Evolutionary conservation across 805 yeast genomes (phyloP).

Genomic region (Candida orba): DNA sequence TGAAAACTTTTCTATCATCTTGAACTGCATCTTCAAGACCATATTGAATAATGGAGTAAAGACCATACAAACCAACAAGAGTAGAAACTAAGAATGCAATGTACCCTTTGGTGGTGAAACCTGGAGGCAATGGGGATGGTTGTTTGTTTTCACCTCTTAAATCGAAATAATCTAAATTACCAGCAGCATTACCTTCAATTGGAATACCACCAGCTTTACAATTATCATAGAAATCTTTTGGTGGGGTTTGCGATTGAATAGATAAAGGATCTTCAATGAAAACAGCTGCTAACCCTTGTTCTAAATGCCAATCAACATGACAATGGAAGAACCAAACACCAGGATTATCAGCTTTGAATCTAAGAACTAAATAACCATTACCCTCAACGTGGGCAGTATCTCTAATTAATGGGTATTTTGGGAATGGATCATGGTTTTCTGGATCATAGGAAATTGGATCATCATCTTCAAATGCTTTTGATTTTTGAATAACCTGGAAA

Average conservation of each 20-base stretch:
- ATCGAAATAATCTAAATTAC: slow-evolving; percentile 47
- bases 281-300: slow-evolving; percentile 70
- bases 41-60: slow-evolving; percentile 50
- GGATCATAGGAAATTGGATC: slow-evolving; percentile 50
- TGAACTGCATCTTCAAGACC: slow-evolving; percentile 57
- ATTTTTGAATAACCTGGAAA: slow-evolving; percentile 53
- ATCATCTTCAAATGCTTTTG: slow-evolving; percentile 43
- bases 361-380: slow-evolving; percentile 57
- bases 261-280: slow-evolving; percentile 64
- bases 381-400: slow-evolving; percentile 67
- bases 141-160: slow-evolving; percentile 56
- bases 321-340: slow-evolving; percentile 96
- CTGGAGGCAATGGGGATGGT: slow-evolving; percentile 54
- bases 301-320: slow-evolving; percentile 81
- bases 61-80: slow-evolving; percentile 50
- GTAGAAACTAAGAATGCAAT: slow-evolving; percentile 51
- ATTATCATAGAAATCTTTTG: slow-evolving; percentile 40
- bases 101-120: slow-evolving; percentile 68
- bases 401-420: slow-evolving; percentile 55
- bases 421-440: slow-evolving; percentile 35
- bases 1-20: slow-evolving; percentile 36
- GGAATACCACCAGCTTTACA: slow-evolving; percentile 44
- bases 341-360: slow-evolving; percentile 81
- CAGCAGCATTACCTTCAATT: slow-evolving; percentile 68
- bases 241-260: slow-evolving; percentile 35